These are phyloP conservation scores for Planoprotostelium fungivorum DNA, from an alignment of 78 protist genomes.

Conservation along the genomic window DNA sequence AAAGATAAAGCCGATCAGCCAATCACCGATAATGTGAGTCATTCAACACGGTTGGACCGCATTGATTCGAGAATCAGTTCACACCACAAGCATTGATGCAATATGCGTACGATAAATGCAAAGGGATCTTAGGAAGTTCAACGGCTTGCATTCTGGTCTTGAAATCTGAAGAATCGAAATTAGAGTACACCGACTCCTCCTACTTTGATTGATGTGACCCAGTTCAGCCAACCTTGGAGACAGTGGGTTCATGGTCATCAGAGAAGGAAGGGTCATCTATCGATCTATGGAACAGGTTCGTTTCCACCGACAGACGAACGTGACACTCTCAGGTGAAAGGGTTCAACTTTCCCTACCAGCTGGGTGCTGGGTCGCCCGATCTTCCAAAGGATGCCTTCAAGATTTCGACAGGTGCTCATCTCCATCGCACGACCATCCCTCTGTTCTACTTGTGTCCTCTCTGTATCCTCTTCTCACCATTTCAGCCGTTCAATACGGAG, in stretches of 20 bases:
- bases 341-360: constrained; percentile 76
- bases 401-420: background rate
- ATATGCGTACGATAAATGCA: constrained; percentile 37
- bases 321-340: background rate
- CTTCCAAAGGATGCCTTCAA: background rate
- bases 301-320: no score
- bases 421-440: no score
- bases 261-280: constrained; percentile 35
- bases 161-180: background rate
- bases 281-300: constrained; percentile 68
- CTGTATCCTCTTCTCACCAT: background rate
- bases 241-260: constrained; percentile 55
- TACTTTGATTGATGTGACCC: background rate
- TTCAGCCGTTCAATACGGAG: constrained; percentile 39
- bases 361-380: constrained; percentile 31
- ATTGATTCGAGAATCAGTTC: background rate
- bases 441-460: background rate
- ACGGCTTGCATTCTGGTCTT: constrained; percentile 62
- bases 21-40: no score
- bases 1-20: background rate
- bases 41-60: no score
- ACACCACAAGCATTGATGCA: constrained; percentile 32
- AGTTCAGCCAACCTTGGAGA: constrained; percentile 70
- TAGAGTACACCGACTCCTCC: background rate
- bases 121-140: constrained; percentile 58